Conservation (phyloP, 108 stramenopile species). For the Aurantiochytrium sp. region DNA sequence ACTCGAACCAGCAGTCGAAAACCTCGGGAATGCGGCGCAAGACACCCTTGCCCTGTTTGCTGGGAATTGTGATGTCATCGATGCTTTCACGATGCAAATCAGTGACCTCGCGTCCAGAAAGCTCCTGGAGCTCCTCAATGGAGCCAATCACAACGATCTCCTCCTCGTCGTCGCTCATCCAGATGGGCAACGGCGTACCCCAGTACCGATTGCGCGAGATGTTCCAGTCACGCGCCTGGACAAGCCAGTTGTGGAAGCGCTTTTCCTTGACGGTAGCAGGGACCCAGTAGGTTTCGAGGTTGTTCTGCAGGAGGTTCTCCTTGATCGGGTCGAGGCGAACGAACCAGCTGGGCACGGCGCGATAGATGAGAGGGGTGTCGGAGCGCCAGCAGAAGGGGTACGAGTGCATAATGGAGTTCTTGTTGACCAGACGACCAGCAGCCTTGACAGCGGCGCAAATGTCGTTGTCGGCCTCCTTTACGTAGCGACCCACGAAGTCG, state of each 20-base stretch:
- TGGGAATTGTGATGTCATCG: constrained; percentile 88
- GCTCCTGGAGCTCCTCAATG: constrained; percentile 80
- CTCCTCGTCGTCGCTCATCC: constrained; percentile 81
- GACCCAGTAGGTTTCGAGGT: constrained; percentile 93
- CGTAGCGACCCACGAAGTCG: constrained; percentile 74
- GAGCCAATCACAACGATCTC: constrained; percentile 90
- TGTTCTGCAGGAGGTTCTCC: constrained; percentile 85
- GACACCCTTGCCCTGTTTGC: constrained; percentile 76
- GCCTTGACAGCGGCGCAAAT: constrained; percentile 75
- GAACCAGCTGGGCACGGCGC: constrained; percentile 98
- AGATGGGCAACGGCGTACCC: constrained; percentile 99
- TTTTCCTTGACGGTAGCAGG: constrained; percentile 77
- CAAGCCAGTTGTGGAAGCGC: constrained; percentile 98
- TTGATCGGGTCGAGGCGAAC: constrained; percentile 91
- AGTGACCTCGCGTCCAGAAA: constrained; percentile 60
- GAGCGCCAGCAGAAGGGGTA: constrained; percentile 99
- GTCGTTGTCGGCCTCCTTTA: constrained; percentile 90
- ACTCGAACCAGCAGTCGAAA: constrained; percentile 99
- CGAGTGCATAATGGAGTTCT: constrained; percentile 79
- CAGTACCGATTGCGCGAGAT: constrained; percentile 95
- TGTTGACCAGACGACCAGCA: constrained; percentile 76
- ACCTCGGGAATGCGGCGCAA: constrained; percentile 91
- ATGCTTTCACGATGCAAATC: constrained; percentile 94
- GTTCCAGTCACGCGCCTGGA: constrained; percentile 96
- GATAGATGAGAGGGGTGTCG: constrained; percentile 98